phyloP scores from a whole-genome alignment of 75 land plant species.

The Picea glauca region DNA sequence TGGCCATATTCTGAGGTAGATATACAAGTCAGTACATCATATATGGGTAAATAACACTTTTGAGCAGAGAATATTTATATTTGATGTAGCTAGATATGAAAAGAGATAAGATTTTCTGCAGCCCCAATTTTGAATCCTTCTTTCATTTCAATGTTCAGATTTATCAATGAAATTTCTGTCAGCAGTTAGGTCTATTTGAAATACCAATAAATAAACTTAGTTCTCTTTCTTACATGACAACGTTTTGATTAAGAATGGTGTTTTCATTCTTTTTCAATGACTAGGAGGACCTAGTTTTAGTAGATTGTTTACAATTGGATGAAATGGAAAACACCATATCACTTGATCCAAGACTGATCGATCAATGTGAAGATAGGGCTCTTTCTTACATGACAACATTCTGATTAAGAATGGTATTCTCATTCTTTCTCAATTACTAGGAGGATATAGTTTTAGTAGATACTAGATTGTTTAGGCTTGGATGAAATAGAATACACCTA shows the following conservation, averaged over 20 bases:
- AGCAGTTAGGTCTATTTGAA: neutral
- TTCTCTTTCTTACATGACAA: neutral
- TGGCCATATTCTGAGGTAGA: conserved; percentile 72
- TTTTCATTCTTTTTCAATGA: neutral
- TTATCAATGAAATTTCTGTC: neutral
- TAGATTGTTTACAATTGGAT: neutral
- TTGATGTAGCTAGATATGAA: neutral
- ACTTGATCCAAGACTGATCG: neutral
- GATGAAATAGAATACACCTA: neutral
- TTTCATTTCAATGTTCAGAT: neutral
- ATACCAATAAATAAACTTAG: neutral
- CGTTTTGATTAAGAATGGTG: neutral
- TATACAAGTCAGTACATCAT: neutral
- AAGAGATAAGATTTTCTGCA: neutral
- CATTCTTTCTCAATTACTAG: neutral
- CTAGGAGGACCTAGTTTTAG: neutral
- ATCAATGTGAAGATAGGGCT: neutral
- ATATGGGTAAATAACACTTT: neutral
- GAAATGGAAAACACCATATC: neutral
- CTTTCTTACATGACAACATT: neutral
- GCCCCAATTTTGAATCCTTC: neutral
- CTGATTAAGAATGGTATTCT: neutral
- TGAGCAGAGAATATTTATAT: neutral
- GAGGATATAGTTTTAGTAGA: neutral
- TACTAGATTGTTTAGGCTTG: neutral